Base-by-base conservation (phyloP, 306 rosid species). In the Vachellia collinsii region DNA sequence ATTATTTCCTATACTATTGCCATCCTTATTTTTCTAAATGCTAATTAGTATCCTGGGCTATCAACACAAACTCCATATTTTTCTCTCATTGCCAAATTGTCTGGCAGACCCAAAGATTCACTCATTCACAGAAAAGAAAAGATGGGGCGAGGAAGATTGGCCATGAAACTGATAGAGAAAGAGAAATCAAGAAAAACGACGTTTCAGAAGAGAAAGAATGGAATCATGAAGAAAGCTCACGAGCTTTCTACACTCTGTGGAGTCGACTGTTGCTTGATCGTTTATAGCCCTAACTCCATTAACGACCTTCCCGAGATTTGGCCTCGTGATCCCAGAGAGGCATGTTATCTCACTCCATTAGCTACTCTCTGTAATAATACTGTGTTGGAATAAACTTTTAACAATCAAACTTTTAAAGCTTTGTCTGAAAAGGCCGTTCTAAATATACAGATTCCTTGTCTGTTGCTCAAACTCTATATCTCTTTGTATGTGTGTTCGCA, bases 201-300 rank as follows among this genome's bases (percentile, higher is more conserved):
- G 3, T 81, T 51, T 48, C 61, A 65, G 1, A 81, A 81, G 76
- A 81, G 84, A 44, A 81, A 81, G 76, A 66, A n/a, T 65, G 84
- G 84, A 19, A n/a, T 81, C 3, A 12, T 75, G 22, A 81, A 81
- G 53, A 81, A 81, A 19, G 80, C 80, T 38, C 39, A 42, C 0
- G 80, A 81, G 37, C 47, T 81, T 7, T 66, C 76, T 11, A 81
- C 70, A 3, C 80, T 81, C 0, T 81, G 84, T 14, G 76, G 70
- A 0, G 70, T 75, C 10, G 63, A 75, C 16, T 11, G 50, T 20
- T 54, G 70, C 47, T 7, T 81, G 51, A 53, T 81, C 9, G 11
- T 81, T 8, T 75, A 66, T 11, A 14, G 70, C 16, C 79, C 79
- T 13, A 22, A 34, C 11, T 3, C 39, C 4, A 1, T 51, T 0